Conservation (phyloP, 176 grass and related monocot species). For the Melocanna baccifera region DNA sequence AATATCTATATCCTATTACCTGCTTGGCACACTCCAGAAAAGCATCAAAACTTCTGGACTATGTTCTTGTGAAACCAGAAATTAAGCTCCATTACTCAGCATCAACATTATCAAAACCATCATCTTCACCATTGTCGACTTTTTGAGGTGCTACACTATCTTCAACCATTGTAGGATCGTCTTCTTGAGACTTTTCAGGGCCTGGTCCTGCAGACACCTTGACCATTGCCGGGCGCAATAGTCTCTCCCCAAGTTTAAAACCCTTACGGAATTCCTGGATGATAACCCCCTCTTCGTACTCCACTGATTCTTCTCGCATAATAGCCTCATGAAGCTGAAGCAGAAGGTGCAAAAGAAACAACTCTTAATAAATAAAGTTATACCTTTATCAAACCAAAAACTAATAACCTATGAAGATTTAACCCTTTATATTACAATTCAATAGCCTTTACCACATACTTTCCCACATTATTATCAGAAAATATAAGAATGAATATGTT, state of each 20-base stretch:
- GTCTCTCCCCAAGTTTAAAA: constrained; percentile 84
- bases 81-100: constrained; percentile 33
- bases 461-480: neutral
- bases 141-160: constrained; percentile 46
- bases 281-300: constrained; percentile 78
- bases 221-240: constrained; percentile 83
- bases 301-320: constrained; percentile 78
- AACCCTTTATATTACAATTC: neutral
- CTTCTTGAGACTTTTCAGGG: constrained; percentile 47
- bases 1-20: constrained; percentile 39
- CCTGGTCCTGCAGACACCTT: constrained; percentile 89
- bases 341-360: constrained; percentile 10
- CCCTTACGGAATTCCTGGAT: constrained; percentile 93
- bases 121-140: constrained; percentile 25
- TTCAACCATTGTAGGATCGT: constrained; percentile 35
- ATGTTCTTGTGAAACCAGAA: constrained; percentile 10
- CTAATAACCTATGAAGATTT: neutral
- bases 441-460: neutral
- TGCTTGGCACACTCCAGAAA: constrained; percentile 39
- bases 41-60: constrained; percentile 52
- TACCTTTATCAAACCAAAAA: neutral
- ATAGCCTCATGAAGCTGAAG: constrained; percentile 95
- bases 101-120: constrained; percentile 28
- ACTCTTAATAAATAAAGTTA: neutral
- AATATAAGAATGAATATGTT: neutral